Base-by-base conservation (phyloP, 192 early-diverging fungal genomes). In the Geranomyces variabilis region DNA sequence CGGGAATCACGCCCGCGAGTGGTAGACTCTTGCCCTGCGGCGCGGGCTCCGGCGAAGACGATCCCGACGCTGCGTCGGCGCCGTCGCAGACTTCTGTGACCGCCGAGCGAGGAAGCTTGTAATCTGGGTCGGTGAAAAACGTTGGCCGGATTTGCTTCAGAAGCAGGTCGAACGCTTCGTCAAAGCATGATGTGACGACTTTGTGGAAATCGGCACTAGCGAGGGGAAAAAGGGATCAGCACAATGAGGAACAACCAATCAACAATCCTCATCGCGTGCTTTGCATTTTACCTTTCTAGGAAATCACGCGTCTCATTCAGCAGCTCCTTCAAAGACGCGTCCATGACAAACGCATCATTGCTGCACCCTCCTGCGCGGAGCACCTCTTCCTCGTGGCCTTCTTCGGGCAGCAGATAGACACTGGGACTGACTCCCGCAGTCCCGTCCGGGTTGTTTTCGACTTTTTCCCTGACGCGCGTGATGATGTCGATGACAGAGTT, bases 241-340 rank as follows among this genome's bases (percentile, higher is more conserved):
- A n/a, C n/a, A n/a, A n/a, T n/a, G 44, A 34, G 33, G 22, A 1
- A 57, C 61, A 67, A 57, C 14, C 7, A 9, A 41, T 10, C 31
- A 58, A 64, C 19, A 70, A 66, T 21, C 17, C 8, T 2, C 28
- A 46, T 3, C 33, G 30, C 48, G 51, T 8, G 47, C 48, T 59
- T 28, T 62, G 24, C 49, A 21, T n/a, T n/a, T n/a, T 68, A 89
- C 87, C 89, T 90, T 62, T 96, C 93, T 55, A 96, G 82, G 49
- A 94, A 89, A 75, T 98, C 95, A 26, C 92, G 88, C 1, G 91
- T 91, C 81, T 96, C 93, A 78, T 96, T 88, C 63, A 98, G 74
- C 49, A 96, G 80, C 34, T 77, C 83, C 36, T 83, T 82, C 33
- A 98, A 83, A 33, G 86, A 79, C 8, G 85, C 72, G 44, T 91